A percentile compares a stretch with the other conserved stretches of the same genome.
phyloP scores from a whole-genome alignment of 208 protist species.

The Leishmania tropica region DNA sequence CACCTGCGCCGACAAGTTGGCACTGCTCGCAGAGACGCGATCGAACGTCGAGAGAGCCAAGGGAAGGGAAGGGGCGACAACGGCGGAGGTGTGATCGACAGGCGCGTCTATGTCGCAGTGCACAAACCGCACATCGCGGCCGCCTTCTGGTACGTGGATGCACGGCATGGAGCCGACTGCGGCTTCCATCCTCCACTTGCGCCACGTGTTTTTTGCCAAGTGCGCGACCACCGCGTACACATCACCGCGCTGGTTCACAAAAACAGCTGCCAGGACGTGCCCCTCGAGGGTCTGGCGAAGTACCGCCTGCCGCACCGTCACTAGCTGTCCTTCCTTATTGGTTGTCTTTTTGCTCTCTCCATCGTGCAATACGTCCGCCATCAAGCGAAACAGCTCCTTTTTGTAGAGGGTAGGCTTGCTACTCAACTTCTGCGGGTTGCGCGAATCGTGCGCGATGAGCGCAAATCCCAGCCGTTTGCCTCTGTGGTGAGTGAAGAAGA shows the following conservation, averaged over 20 bases:
- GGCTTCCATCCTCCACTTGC: conserved; percentile 36
- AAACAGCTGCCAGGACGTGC: conserved; percentile 39
- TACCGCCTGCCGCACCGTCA: conserved; percentile 35
- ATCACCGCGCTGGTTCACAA: conserved; percentile 19
- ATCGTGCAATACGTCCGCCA: background rate
- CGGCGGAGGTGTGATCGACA: conserved; percentile 24
- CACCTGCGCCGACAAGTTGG: conserved; percentile 2
- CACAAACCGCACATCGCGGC: conserved; percentile 39
- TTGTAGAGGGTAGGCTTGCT: background rate
- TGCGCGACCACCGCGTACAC: conserved; percentile 45
- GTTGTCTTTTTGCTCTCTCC: background rate
- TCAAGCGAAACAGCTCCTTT: conserved; percentile 8
- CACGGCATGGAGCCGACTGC: conserved; percentile 23
- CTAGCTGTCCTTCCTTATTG: background rate
- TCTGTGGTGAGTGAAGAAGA: conserved; percentile 23
- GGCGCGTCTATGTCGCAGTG: conserved; percentile 42
- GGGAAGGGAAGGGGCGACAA: conserved; percentile 37
- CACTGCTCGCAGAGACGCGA: conserved; percentile 18
- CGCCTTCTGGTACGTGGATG: conserved; percentile 31
- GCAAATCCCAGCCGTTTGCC: conserved; percentile 21
- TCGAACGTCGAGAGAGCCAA: conserved; percentile 70
- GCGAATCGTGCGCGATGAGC: conserved; percentile 5
- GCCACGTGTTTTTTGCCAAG: conserved; percentile 35
- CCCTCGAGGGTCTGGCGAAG: conserved; percentile 40
- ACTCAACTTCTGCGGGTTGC: background rate